These are phyloP conservation scores for Lipomyces starkeyi DNA, from an alignment of 805 yeast species.

Conservation along the genomic window DNA sequence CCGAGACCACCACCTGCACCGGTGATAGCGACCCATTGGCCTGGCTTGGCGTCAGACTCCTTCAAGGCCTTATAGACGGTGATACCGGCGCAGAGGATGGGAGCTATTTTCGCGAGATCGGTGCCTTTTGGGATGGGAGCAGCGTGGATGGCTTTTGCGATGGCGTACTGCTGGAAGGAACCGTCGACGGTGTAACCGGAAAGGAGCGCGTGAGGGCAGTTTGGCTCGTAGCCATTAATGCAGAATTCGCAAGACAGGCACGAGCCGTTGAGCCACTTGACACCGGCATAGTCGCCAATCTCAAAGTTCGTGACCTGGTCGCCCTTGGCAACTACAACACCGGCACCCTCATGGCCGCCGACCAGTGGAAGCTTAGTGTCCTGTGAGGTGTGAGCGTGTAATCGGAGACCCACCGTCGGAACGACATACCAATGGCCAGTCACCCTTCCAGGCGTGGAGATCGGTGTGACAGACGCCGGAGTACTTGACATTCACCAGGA, in stretches of 20 bases:
- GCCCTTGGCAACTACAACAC: constrained; percentile 80
- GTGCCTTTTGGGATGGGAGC: constrained; percentile 76
- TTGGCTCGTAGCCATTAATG: constrained; percentile 66
- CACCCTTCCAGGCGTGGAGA: constrained; percentile 93
- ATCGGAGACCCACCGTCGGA: neutral
- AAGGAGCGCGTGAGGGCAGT: constrained; percentile 70
- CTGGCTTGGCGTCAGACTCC: constrained; percentile 71
- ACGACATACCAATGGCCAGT: constrained; percentile 70
- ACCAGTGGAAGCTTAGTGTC: constrained; percentile 73
- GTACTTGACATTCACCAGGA: constrained; percentile 80
- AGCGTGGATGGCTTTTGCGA: constrained; percentile 87
- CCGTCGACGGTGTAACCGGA: constrained; percentile 92
- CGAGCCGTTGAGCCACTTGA: constrained; percentile 83
- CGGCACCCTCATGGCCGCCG: constrained; percentile 93
- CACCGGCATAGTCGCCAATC: constrained; percentile 81
- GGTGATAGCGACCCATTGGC: constrained; percentile 76
- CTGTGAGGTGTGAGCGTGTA: neutral
- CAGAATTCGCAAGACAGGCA: constrained; percentile 81
- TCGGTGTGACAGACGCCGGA: constrained; percentile 96
- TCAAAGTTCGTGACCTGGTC: constrained; percentile 69
- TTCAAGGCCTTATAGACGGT: constrained; percentile 90
- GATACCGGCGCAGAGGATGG: constrained; percentile 89
- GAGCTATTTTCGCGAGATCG: constrained; percentile 77
- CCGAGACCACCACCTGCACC: constrained; percentile 87
- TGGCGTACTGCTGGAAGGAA: constrained; percentile 87